Conservation (phyloP, 2,329 filamentous ascomycete genomes). For the Trichoderma polysporum region DNA sequence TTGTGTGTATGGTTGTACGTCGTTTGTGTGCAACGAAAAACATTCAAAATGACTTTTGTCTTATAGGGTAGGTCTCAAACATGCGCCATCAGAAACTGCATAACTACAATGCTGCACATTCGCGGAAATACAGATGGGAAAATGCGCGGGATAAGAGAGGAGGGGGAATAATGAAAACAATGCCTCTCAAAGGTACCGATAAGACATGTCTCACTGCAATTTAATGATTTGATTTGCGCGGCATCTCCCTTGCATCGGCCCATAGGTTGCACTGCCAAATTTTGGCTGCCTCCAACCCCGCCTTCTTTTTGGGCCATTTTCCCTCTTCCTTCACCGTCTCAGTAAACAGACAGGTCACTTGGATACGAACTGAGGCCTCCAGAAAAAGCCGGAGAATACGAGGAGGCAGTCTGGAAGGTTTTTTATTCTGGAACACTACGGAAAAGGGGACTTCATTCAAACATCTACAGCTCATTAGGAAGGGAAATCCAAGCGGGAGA, state of each 20-base stretch:
- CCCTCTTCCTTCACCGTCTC: constrained; percentile 15
- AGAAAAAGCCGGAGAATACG: neutral
- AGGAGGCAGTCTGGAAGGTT: neutral
- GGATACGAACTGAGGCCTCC: neutral
- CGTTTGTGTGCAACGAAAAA: too few species aligned
- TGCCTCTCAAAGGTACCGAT: neutral
- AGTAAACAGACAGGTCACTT: constrained; percentile 1
- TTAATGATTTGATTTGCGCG: neutral
- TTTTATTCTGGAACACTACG: neutral
- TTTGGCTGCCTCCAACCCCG: constrained; percentile 9
- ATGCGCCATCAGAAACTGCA: neutral
- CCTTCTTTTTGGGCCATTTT: constrained; percentile 4
- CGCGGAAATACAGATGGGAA: neutral
- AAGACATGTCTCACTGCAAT: constrained; percentile 1
- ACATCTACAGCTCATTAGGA: neutral
- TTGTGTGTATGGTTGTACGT: neutral
- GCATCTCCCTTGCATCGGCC: neutral
- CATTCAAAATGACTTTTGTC: too few species aligned
- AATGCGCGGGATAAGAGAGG: neutral
- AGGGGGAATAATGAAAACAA: neutral
- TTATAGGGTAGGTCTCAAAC: neutral
- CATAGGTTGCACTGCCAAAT: constrained; percentile 7
- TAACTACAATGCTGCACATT: neutral
- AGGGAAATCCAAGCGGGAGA: neutral
- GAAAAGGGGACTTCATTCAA: neutral